Percentiles rank a stretch among this genome's conserved stretches.
phyloP scores from a whole-genome alignment of 2,329 filamentous ascomycete species.

The Aureobasidium sp. region DNA sequence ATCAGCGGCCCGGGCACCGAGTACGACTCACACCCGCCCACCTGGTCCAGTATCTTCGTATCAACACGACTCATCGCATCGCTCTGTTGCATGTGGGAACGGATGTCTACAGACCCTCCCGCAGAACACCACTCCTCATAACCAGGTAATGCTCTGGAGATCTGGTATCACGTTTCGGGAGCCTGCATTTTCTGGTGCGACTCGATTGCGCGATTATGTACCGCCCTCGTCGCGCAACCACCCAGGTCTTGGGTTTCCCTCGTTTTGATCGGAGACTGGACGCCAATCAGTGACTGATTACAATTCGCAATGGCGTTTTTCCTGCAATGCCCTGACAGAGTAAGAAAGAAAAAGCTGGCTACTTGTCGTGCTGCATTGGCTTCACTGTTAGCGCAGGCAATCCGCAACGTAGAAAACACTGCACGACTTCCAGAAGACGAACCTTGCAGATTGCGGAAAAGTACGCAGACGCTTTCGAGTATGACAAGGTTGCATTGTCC shows the following conservation, averaged over 20 bases:
- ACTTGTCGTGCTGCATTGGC: neutral
- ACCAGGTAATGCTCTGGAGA: constrained; percentile 7
- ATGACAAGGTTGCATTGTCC: neutral
- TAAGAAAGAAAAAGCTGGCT: neutral
- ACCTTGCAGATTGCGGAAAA: neutral
- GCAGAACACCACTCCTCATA: neutral
- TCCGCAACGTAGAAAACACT: neutral
- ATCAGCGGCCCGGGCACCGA: neutral
- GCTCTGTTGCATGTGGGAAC: neutral
- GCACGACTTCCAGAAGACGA: neutral
- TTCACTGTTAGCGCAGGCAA: neutral
- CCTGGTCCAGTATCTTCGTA: neutral
- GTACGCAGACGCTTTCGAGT: neutral
- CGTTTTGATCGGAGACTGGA: neutral
- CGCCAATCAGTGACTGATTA: neutral
- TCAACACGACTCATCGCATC: neutral
- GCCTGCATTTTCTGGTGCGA: neutral
- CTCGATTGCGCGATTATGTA: constrained; percentile 7
- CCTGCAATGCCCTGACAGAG: neutral
- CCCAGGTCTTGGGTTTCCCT: neutral
- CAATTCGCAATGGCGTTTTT: neutral
- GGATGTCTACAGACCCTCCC: constrained; percentile 1
- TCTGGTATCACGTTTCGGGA: constrained; percentile 5
- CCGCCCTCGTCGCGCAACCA: neutral
- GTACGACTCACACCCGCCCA: neutral